Base-by-base conservation (phyloP, 2,329 filamentous ascomycete species). In the Zasmidium cellare region DNA sequence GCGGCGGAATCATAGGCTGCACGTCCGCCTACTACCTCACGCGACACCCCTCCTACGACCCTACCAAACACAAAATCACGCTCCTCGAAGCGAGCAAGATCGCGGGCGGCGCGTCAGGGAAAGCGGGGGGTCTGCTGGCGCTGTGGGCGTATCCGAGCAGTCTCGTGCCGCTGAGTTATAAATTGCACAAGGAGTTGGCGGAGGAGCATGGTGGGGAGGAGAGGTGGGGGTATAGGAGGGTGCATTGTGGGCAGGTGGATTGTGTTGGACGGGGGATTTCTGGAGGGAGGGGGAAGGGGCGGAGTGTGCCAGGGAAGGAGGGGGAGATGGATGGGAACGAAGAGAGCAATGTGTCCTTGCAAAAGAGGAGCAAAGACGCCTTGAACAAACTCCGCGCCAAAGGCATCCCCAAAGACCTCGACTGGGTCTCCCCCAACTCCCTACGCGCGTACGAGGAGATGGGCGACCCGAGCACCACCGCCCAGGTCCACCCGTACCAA, bases 11-110 rank as follows among this genome's bases (percentile, higher is more conserved):
- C 63, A 96, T 97, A 68, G 94, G 94, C 69, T 89, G 87, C 73
- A 94, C 91, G 51, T 92, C 90, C 3, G 92, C 93, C 57, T 97
- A 97, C 75, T 97, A 87, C 71, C 80, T 97, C 46, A 94, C 92
- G 1, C 87, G 90, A 63, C 92, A 97, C 73, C 87, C 90, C 24
- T 86, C 84, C 25, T 97, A 90, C 77, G 83, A 94, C 72, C 86
- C 87, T 45, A 76, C 83, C 20, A 83, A 84, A 53, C 90, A 96
- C 73, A 87, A 81, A 53, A 88, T 97, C 68, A 96, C 90, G 1
- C 80, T 99, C 25, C 82, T 97, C 55, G 94, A 99, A 79, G 92
- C 94, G 0, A 87, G 86, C 2, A 82, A 87, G 46, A 87, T 97
- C 63, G 94, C 94, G 6, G 86, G 91, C n/a, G 93, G 90, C 22